These are phyloP conservation scores for Trifolium pratense DNA, from an alignment of 306 rosid genomes.

Conservation along the genomic window DNA sequence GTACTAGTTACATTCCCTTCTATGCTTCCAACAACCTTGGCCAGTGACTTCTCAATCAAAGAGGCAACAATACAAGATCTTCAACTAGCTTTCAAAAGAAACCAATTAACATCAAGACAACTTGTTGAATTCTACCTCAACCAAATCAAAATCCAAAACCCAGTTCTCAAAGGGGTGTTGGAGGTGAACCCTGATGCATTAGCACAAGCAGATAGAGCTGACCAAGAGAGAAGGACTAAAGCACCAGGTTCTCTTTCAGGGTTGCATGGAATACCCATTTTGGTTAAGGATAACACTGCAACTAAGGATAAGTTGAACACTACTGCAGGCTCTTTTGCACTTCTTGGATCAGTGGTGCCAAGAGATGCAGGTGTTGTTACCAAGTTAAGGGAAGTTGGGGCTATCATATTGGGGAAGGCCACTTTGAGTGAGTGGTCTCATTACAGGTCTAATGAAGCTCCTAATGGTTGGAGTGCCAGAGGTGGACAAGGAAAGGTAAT, in stretches of 20 bases:
- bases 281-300: constrained; percentile 70
- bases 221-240: constrained; percentile 41
- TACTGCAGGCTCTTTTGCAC: constrained; percentile 67
- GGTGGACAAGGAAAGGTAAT: constrained; percentile 66
- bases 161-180: constrained; percentile 51
- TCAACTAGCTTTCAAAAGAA: constrained; percentile 55
- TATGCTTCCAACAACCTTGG: neutral
- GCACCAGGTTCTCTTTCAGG: constrained; percentile 20
- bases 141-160: constrained; percentile 50
- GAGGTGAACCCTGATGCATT: constrained; percentile 73
- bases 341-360: constrained; percentile 65
- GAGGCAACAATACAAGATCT: constrained; percentile 62
- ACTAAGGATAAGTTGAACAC: constrained; percentile 74
- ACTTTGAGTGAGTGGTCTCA: constrained; percentile 65
- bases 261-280: constrained; percentile 70
- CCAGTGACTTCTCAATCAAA: constrained; percentile 41
- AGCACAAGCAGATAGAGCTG: constrained; percentile 58
- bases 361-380: constrained; percentile 68
- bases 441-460: constrained; percentile 24
- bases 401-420: constrained; percentile 74
- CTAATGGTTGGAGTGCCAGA: constrained; percentile 67
- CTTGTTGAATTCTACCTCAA: constrained; percentile 64
- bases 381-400: constrained; percentile 70
- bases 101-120: constrained; percentile 60
- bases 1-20: neutral